Conservation (phyloP, 352 stramenopile species). For the Hyaloperonospora arabidopsidis region DNA sequence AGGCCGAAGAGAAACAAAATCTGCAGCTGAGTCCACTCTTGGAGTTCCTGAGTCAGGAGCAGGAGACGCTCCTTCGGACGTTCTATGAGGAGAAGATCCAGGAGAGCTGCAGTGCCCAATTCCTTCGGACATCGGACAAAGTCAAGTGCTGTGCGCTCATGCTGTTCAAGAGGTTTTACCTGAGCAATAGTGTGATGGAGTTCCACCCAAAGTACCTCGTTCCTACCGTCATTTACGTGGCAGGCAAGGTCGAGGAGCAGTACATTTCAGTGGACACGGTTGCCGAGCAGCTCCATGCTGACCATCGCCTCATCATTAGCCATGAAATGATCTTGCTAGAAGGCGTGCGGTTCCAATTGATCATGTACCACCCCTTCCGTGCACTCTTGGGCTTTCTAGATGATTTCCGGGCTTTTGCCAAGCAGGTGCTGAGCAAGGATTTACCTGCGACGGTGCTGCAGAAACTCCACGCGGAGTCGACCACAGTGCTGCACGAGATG, state of each 20-base stretch:
- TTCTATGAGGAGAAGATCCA: conserved; percentile 83
- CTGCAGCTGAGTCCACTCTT: conserved; percentile 44
- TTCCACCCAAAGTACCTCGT: conserved; percentile 85
- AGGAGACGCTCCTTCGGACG: conserved; percentile 52
- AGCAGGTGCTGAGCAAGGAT: conserved; percentile 49
- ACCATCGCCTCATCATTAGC: conserved; percentile 81
- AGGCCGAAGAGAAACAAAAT: conserved; percentile 45
- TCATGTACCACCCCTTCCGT: conserved; percentile 86
- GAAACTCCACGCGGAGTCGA: conserved; percentile 70
- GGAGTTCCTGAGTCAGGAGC: conserved; percentile 48
- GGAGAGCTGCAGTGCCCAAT: conserved; percentile 77
- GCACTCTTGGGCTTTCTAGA: conserved; percentile 76
- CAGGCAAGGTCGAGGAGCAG: conserved; percentile 86
- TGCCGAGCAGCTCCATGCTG: conserved; percentile 70
- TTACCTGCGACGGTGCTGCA: conserved; percentile 58
- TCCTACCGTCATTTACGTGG: conserved; percentile 81
- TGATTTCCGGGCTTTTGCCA: conserved; percentile 67
- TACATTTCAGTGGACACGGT: conserved; percentile 85
- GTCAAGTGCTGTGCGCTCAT: conserved; percentile 80
- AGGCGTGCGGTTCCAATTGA: conserved; percentile 82
- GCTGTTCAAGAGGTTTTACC: conserved; percentile 86
- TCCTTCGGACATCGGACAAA: conserved; percentile 78
- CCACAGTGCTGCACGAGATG: conserved; percentile 65
- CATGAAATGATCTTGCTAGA: conserved; percentile 85
- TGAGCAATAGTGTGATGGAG: conserved; percentile 85